Evolutionary conservation across 768 basidiomycete genomes (phyloP).

Genomic region (Calocybe indica): DNA sequence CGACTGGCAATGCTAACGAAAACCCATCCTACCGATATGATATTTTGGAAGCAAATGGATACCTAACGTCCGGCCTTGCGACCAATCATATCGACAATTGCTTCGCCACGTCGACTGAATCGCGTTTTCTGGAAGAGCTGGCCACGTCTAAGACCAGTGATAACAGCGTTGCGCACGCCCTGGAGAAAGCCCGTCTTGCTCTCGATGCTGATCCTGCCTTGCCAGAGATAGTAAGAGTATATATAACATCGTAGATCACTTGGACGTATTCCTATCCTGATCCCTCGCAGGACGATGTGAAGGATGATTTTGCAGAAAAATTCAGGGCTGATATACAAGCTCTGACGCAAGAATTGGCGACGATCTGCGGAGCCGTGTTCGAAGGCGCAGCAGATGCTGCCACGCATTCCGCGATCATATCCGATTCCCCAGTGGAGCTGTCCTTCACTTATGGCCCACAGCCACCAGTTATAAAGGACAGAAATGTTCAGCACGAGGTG

Average conservation of each 20-base stretch:
- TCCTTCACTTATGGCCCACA: too few relatives aligned
- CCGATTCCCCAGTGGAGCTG: conserved; percentile 14
- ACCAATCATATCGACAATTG: conserved; percentile 71
- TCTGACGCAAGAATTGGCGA: conserved; percentile 56
- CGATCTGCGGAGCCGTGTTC: conserved; percentile 57
- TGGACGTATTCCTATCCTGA: conserved; percentile 25
- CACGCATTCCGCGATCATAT: conserved; percentile 51
- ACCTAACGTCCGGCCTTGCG: conserved; percentile 66
- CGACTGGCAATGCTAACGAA: conserved; percentile 48
- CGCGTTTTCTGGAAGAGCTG: too few relatives aligned
- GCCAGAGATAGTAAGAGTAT: conserved; percentile 44
- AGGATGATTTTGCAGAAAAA: conserved; percentile 54
- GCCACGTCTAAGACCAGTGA: conserved; percentile 4
- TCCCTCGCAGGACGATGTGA: conserved; percentile 42
- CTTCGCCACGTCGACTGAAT: conserved; percentile 37
- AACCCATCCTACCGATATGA: conserved; percentile 54
- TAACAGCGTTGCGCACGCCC: conserved; percentile 29
- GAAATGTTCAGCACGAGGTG: conserved; percentile 40
- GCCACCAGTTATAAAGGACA: too few relatives aligned
- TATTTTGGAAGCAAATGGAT: conserved; percentile 74
- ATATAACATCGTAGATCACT: too few relatives aligned
- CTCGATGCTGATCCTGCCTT: conserved; percentile 39
- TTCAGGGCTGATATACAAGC: conserved; percentile 35
- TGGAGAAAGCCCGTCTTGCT: conserved; percentile 46
- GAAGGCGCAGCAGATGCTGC: conserved; percentile 55